Evolutionary conservation across 2,329 filamentous ascomycete genomes (phyloP).

Genomic region (Biscogniauxia mediterranea): DNA sequence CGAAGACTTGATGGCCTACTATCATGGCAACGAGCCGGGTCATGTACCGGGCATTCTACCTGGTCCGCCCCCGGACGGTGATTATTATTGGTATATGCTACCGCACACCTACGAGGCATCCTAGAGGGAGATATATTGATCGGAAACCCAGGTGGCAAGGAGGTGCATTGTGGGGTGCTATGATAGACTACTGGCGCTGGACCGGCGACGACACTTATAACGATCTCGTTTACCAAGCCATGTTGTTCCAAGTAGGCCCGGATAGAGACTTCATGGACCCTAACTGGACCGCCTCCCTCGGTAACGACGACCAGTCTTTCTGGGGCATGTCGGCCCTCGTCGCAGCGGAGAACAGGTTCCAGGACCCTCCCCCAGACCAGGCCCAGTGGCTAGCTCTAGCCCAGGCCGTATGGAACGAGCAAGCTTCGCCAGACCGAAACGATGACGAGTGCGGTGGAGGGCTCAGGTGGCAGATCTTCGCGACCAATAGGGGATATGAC

Average conservation of each 20-base stretch:
- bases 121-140: constrained; percentile 7
- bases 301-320: constrained; percentile 60
- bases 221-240: constrained; percentile 40
- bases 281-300: constrained; percentile 40
- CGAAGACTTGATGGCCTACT: constrained; percentile 28
- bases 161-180: constrained; percentile 49
- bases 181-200: constrained; percentile 56
- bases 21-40: constrained; percentile 36
- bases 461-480: constrained; percentile 65
- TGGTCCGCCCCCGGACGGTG: constrained; percentile 27
- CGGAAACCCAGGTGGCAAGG: constrained; percentile 50
- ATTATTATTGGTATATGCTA: constrained; percentile 30
- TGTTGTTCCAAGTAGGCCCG: constrained; percentile 46
- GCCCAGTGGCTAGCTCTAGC: constrained; percentile 63
- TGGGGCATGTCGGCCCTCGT: constrained; percentile 64
- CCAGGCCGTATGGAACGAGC: constrained; percentile 63
- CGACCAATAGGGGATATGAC: constrained; percentile 52
- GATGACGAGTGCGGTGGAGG: constrained; percentile 59
- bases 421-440: constrained; percentile 53
- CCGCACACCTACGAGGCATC: background rate
- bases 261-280: constrained; percentile 45
- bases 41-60: constrained; percentile 39
- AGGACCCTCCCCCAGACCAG: constrained; percentile 46
- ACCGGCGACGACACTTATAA: constrained; percentile 53
- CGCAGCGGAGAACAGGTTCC: constrained; percentile 60